Base-by-base conservation (phyloP, 1,284 basidiomycete species). In the Trametes hirsuta region DNA sequence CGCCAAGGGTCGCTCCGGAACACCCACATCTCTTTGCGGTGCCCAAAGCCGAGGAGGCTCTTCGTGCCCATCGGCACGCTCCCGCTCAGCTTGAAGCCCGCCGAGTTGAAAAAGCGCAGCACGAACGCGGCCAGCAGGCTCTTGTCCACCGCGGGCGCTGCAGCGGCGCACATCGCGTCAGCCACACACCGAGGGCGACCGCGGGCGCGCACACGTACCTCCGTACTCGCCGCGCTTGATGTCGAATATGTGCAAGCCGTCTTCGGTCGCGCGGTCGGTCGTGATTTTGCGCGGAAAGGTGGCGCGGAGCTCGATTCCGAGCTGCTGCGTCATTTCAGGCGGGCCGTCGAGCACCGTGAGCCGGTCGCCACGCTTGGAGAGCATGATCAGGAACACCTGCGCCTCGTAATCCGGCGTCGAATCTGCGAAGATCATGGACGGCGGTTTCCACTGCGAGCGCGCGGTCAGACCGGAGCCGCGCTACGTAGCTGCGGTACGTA, bases 291-390 rank as follows among this genome's bases (percentile, higher is more conserved):
- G 78, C 0, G 82, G 85, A 64, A 86, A 79, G 40, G 66, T 59
- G 12, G 64, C 53, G 14, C 73, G 71, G 2, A 77, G 60, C 47
- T 61, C 66, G 15, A 68, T 52, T 6, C 69, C 71, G 8, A 76
- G 58, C 39, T 67, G 63, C 34, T 72, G 61, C 14, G 61, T 65
- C 4, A 76, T 51, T 6, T 64, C 64, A 2, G 46, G 75, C 0
- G 87, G 86, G 14, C 84, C 84, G 48, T 86, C 81, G 41, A 89
- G 74, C 24, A 90, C 74, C 11, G 81, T 84, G 45, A 90, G 71
- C 51, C 81, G 80, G 54, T 81, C 77, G 3, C 84, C 85, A 8
- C 80, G 77, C 47, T 79, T 77, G 30, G 84, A 85, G 67, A 90
- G 79, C 68, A 80, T 82, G 24, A 84, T 83, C 15, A 86, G 71